These are phyloP conservation scores for Penicillium sp. DNA, from an alignment of 2,329 filamentous ascomycete genomes.

Conservation along the genomic window DNA sequence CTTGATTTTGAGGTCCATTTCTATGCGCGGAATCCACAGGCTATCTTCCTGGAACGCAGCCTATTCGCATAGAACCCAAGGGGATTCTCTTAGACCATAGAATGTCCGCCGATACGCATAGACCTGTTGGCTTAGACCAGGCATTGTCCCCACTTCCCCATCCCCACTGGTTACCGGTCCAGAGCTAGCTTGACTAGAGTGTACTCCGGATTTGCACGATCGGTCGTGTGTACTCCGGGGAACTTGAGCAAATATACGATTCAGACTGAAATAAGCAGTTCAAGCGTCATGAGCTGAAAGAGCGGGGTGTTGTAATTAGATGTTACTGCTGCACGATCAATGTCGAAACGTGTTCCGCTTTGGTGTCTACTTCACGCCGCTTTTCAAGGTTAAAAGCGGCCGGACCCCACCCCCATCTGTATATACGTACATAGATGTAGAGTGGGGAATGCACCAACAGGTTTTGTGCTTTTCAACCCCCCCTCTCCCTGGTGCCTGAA, in stretches of 20 bases:
- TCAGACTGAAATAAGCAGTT: too few species aligned
- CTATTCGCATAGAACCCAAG: constrained; percentile 2
- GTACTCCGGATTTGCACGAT: constrained; percentile 8
- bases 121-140: neutral
- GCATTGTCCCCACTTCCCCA: constrained; percentile 2
- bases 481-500: neutral
- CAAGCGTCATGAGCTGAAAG: too few species aligned
- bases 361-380: neutral
- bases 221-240: constrained; percentile 12
- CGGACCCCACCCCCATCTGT: neutral
- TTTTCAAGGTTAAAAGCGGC: neutral
- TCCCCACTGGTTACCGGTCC: neutral
- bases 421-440: neutral
- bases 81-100: neutral
- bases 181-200: neutral
- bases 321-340: neutral
- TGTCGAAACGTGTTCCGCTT: neutral
- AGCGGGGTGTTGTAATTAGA: neutral
- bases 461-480: neutral
- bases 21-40: neutral
- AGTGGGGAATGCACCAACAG: constrained; percentile 1
- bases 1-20: neutral
- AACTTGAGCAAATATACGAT: neutral
- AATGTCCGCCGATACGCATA: neutral
- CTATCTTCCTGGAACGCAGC: constrained; percentile 6